Base-by-base conservation (phyloP, 1,284 basidiomycete species). In the Caloboletus inedulis region DNA sequence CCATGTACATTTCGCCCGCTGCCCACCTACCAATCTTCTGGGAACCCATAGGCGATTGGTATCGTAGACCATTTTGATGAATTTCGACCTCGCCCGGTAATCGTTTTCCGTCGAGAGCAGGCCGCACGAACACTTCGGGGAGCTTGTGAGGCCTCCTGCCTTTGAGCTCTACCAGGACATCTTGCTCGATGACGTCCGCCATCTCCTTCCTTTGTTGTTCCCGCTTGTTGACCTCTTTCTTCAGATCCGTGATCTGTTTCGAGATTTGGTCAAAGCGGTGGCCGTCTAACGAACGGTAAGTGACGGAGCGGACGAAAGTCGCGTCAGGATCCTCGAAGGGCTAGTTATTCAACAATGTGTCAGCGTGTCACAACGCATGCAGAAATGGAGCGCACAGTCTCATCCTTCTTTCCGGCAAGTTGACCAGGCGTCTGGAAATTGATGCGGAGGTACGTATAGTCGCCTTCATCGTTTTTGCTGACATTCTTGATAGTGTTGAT, bases 391-490 rank as follows among this genome's bases (percentile, higher is more conserved):
- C 14, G 57, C 74, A 57, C 91, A 57, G 94, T 98, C 61, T 99
- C 97, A 68, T 99, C 97, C 74, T 99, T 99, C 77, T 97, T 98
- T 36, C 97, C 97, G 0, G 94, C 90, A 43, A 98, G 85, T 69
- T 98, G 95, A 44, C 97, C 97, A 1, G 97, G 97, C 1, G 95
- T 97, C 69, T 98, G 94, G 77, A 99, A 98, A 74, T 99, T 99
- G 73, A 99, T 94, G 4, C 97, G 87, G 52, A 99, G 79, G 59
- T 93, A 93, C 0, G 95, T 96, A 69, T 88, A 92, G 49, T 98
- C 94, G 8, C 92, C 93, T 69, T 99, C 97, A 60, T 99, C 96
- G 59, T 86, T 96, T 77, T 99, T 99, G 77, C 90, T 94, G 33
- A 90, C 91, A 66, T 98, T 99, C 74, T 99, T 99, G 59, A 99